Conservation (phyloP, 2,329 filamentous ascomycete species). For the Ophiostoma sp. region DNA sequence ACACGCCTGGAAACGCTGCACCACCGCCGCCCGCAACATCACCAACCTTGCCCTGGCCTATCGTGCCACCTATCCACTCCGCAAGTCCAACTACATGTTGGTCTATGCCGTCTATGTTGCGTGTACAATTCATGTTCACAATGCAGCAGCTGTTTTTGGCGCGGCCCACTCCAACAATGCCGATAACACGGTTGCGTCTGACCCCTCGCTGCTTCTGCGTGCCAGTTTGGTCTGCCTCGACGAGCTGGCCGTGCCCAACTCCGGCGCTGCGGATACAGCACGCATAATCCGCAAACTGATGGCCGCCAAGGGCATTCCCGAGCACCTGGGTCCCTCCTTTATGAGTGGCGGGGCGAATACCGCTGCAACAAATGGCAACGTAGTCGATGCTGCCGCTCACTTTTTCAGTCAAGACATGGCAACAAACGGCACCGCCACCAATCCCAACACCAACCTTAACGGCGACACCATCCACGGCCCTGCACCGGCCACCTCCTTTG, state of each 20-base stretch:
- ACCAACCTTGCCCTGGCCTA: conserved; percentile 38
- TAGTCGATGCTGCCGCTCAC: not conserved
- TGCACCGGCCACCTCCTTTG: not conserved
- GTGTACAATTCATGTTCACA: conserved; percentile 44
- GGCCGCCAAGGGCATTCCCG: conserved; percentile 25
- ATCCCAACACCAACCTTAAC: not conserved
- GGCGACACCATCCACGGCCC: not conserved
- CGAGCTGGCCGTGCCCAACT: conserved; percentile 37
- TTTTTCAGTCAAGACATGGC: not conserved
- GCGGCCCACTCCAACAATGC: conserved; percentile 27
- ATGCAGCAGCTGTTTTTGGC: conserved; percentile 36
- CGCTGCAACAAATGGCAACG: not conserved
- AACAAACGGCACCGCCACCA: not conserved
- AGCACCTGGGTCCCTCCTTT: conserved; percentile 4
- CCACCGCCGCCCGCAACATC: conserved; percentile 40
- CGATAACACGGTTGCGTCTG: not conserved
- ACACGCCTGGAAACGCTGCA: conserved; percentile 36
- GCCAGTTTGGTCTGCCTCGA: conserved; percentile 38
- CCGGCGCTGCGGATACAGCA: conserved; percentile 30
- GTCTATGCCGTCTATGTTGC: conserved; percentile 43
- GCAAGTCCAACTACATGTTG: conserved; percentile 40
- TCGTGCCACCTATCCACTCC: conserved; percentile 37
- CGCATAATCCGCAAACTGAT: conserved; percentile 27
- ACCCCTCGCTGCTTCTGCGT: conserved; percentile 29
- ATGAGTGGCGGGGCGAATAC: not conserved